Base-by-base conservation (phyloP, 305 asterid species). In the Withania somnifera region DNA sequence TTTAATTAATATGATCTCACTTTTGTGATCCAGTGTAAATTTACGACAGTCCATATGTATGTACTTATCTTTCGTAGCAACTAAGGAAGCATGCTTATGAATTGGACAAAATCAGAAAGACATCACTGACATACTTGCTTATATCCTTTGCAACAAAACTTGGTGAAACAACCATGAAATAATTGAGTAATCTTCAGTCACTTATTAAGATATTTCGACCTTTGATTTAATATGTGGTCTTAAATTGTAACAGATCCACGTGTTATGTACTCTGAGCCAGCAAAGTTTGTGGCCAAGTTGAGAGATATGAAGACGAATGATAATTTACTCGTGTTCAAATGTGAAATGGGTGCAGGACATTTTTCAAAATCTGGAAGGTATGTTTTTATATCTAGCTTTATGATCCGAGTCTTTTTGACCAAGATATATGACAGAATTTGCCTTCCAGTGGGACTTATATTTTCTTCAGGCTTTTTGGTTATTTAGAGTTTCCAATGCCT, bases 341-440 rank as follows among this genome's bases (percentile, higher is more conserved):
- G 98, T 75, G 97, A 93, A 84, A 94, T 94, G 83, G 97, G 98
- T 66, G 99, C 98, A 0, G 98, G 98, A 14, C 99, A 96, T 88
- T 96, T 91, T 78, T 96, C 98, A 10, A 96, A 96, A 89, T 96
- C 98, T 0, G 98, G 98, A 88, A 93, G 99, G 99, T 96, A 84
- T 86, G 52, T 28, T 69, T 79, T 56, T 75, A 40, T 63, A 69
- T 26, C 81, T 69, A 82, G 20, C 68, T 45, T 80, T 50, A 61
- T 50, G 40, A 50, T 45, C 79, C 15, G 4, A 71, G 24, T 71
- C 79, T 22, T 71, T 58, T 58, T 38, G n/a, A 24, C 64, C 30
- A 8, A 57, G 64, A 57, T 57, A 22, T 22, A 69, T 69, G 78
- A 22, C 36, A 6, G 78, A 38, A 69, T 69, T 69, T 69, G 22